Percentiles rank a stretch among this genome's conserved stretches.
Evolutionary conservation across 371 early-diverging fungal genomes (phyloP).

Genomic region (Modicella reniformis): DNA sequence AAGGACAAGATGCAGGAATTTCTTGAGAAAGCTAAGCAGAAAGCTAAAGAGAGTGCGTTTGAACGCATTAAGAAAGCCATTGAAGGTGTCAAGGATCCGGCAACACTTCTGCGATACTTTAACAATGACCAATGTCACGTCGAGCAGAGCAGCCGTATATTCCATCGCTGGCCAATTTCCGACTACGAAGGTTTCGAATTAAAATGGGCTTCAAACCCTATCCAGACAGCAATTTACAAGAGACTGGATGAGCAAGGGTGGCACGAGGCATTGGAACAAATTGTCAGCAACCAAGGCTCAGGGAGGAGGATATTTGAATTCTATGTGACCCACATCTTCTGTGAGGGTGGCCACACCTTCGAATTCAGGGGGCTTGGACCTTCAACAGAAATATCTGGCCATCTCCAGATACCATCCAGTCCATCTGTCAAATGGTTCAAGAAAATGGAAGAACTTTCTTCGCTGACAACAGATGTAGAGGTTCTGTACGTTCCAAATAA

Average conservation of each 20-base stretch:
- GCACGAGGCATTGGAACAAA: slow-evolving; percentile 8
- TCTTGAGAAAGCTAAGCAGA: too few species aligned
- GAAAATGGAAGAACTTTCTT: neutral
- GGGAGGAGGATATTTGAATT: slow-evolving; percentile 19
- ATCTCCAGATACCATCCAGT: slow-evolving; percentile 1
- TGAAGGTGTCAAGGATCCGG: slow-evolving; percentile 19
- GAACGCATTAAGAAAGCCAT: slow-evolving; percentile 27
- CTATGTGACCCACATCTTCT: slow-evolving; percentile 18
- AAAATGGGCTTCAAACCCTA: slow-evolving; percentile 29
- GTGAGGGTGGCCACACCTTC: slow-evolving; percentile 12
- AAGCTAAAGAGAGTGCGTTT: slow-evolving; percentile 18
- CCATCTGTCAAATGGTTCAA: neutral
- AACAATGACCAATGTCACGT: slow-evolving; percentile 9
- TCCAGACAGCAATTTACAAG: slow-evolving; percentile 7
- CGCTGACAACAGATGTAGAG: neutral
- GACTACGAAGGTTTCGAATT: slow-evolving; percentile 13
- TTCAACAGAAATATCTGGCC: neutral
- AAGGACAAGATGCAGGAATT: too few species aligned
- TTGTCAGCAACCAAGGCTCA: neutral
- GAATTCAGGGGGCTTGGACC: slow-evolving; percentile 18
- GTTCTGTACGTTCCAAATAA: neutral
- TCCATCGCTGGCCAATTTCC: slow-evolving; percentile 37
- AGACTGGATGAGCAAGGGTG: slow-evolving; percentile 7
- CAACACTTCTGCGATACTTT: slow-evolving; percentile 29
- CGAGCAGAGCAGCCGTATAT: slow-evolving; percentile 29